Conservation (phyloP, 1,139 yeast genomes). For the Yamadazyma songkhlaensis region DNA sequence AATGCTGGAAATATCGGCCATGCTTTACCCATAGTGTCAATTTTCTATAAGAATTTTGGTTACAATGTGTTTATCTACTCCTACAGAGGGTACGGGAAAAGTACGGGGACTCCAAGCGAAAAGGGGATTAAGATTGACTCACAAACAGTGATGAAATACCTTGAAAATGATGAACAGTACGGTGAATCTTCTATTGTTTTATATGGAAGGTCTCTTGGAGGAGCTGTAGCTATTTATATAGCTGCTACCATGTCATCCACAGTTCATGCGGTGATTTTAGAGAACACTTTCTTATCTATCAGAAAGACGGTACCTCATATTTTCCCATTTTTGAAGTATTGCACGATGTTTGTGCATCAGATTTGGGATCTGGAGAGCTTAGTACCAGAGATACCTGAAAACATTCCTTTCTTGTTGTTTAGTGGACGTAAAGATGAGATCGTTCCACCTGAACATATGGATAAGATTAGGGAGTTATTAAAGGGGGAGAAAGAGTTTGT, state of each 20-base stretch:
- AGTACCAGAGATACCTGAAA: constrained; percentile 49
- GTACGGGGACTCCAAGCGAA: constrained; percentile 79
- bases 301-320: constrained; percentile 80
- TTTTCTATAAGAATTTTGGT: constrained; percentile 62
- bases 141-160: constrained; percentile 61
- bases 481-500: constrained; percentile 47
- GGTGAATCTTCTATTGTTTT: constrained; percentile 56
- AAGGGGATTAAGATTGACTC: constrained; percentile 82
- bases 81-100: constrained; percentile 88
- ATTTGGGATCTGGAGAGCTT: constrained; percentile 76
- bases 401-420: constrained; percentile 66
- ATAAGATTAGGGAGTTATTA: constrained; percentile 50
- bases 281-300: constrained; percentile 81
- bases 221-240: constrained; percentile 87
- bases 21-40: constrained; percentile 75
- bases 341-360: constrained; percentile 69
- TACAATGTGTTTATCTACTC: constrained; percentile 84
- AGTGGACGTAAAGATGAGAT: constrained; percentile 83
- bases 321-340: constrained; percentile 62
- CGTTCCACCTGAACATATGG: constrained; percentile 88
- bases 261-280: constrained; percentile 68
- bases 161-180: constrained; percentile 48
- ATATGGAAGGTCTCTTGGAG: constrained; percentile 92
- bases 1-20: constrained; percentile 98
- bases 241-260: constrained; percentile 54